Evolutionary conservation across 768 basidiomycete genomes (phyloP), one percentile per base, ranked within the genome.

Genomic region (Cystofilobasidium bisporidii): DNA sequence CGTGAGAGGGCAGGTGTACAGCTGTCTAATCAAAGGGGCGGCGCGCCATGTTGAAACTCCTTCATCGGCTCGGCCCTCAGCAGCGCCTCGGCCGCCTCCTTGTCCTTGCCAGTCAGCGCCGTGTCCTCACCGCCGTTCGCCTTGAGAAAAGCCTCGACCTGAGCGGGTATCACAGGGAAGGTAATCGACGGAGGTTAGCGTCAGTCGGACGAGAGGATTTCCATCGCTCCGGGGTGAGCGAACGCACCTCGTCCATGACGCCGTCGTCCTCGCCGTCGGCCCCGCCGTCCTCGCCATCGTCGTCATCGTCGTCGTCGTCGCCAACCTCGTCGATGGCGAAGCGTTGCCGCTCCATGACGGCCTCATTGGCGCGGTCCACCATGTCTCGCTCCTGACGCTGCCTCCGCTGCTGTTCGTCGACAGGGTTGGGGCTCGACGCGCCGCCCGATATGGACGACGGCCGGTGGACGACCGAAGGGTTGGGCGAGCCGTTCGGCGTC

Each of bases 291-390:
- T 79, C 77, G 11, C 78, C 79, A 10, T 82, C 78, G 75, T 85
- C 78, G 75, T 86, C 77, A 15, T 88, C 87, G 0, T 86, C 86
- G 32, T 88, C 89, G 15, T 87, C 88, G 66, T 90, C 89, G 62
- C 85, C 87, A 4, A 86, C 89, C 77, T 92, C 91, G 74, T 99
- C 96, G 69, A 98, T 96, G n/a, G 91, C 91, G 75, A 99, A 99
- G 71, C 87, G 87, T 30, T 90, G 91, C 50, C 94, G 81, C 75
- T 94, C 89, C 87, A 93, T 87, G 56, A 91, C 81, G 36, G 89
- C 88, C 38, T 87, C 87, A 71, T 84, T 87, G 61, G 87, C 88
- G 0, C 85, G 86, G 72, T 86, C 81, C 58, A 89, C 80, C 79
- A 87, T 82, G 9, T 56, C 30, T 2, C 74, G 69, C 59, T 75